phyloP scores from a whole-genome alignment of 129 eudicot genomes.

The Flaveria robusta region DNA sequence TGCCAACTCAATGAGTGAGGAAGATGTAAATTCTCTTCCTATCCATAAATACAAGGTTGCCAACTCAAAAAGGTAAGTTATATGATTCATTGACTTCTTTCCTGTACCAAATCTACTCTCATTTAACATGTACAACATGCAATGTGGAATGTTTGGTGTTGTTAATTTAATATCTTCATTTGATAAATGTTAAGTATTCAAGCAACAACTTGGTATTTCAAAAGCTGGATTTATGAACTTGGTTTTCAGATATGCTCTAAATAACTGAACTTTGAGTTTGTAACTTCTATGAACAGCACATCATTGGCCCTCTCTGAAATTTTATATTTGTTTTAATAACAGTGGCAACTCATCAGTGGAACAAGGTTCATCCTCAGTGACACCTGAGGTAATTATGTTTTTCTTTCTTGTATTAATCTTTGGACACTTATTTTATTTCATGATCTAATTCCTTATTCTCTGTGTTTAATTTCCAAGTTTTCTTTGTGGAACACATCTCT shows the following conservation, averaged over 20 bases:
- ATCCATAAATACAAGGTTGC: conserved; percentile 75
- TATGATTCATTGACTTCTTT: conserved; percentile 9
- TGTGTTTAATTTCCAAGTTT: neutral
- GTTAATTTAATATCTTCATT: neutral
- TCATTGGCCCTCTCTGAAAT: conserved; percentile 5
- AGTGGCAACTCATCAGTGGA: conserved; percentile 52
- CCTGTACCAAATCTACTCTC: conserved; percentile 1
- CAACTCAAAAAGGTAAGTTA: conserved; percentile 57
- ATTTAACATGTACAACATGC: neutral
- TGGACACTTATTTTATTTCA: neutral
- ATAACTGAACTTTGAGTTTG: neutral
- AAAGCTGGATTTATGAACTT: neutral
- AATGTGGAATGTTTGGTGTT: neutral
- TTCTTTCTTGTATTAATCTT: neutral
- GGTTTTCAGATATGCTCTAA: conserved; percentile 17
- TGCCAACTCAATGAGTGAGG: conserved; percentile 84
- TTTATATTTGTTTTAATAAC: conserved; percentile 23
- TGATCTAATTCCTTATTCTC: neutral
- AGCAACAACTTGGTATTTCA: conserved; percentile 4
- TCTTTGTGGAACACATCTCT: neutral
- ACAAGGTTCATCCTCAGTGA: conserved; percentile 56
- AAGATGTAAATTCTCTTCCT: conserved; percentile 92
- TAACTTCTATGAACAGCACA: neutral
- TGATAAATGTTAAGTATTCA: neutral
- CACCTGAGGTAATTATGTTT: conserved; percentile 52